Conservation (phyloP, 2,329 filamentous ascomycete genomes). For the Exophiala aquamarina region DNA sequence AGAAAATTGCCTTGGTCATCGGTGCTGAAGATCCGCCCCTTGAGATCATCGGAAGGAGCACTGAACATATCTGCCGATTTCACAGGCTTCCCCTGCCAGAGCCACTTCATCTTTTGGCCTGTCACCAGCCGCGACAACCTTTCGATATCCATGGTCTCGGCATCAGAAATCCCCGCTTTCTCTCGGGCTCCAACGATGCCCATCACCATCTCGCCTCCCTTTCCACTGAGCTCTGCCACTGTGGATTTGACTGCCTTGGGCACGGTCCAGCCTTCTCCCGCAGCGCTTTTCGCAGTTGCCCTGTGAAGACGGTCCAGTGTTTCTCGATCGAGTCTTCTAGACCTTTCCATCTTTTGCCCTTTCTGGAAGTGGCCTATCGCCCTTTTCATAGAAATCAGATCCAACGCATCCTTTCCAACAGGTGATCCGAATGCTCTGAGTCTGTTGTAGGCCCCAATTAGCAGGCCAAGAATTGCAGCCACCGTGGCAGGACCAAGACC, state of each 20-base stretch:
- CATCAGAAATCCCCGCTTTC: constrained; percentile 85
- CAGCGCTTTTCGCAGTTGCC: constrained; percentile 85
- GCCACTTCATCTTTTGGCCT: constrained; percentile 85
- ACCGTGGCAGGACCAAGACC: constrained; percentile 91
- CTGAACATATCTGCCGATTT: constrained; percentile 49
- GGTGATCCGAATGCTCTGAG: constrained; percentile 81
- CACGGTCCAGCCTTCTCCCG: constrained; percentile 87
- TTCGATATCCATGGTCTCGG: constrained; percentile 89
- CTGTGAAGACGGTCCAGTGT: constrained; percentile 79
- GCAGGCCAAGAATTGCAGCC: constrained; percentile 78
- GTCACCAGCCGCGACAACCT: constrained; percentile 74
- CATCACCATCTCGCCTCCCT: constrained; percentile 90
- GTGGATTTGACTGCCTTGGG: constrained; percentile 93
- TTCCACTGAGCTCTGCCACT: constrained; percentile 88
- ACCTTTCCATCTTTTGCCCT: constrained; percentile 74
- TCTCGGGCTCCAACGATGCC: constrained; percentile 88
- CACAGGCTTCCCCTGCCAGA: constrained; percentile 88
- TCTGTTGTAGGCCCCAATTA: constrained; percentile 87
- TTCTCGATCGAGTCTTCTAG: constrained; percentile 75
- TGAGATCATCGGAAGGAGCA: constrained; percentile 21
- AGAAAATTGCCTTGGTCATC: constrained; percentile 47
- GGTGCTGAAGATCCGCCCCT: constrained; percentile 44
- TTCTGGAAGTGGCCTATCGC: constrained; percentile 90
- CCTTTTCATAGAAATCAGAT: constrained; percentile 76
- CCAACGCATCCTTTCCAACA: constrained; percentile 87